These are phyloP conservation scores for Periconia macrospinosa DNA, from an alignment of 2,329 filamentous ascomycete genomes.

Conservation along the genomic window DNA sequence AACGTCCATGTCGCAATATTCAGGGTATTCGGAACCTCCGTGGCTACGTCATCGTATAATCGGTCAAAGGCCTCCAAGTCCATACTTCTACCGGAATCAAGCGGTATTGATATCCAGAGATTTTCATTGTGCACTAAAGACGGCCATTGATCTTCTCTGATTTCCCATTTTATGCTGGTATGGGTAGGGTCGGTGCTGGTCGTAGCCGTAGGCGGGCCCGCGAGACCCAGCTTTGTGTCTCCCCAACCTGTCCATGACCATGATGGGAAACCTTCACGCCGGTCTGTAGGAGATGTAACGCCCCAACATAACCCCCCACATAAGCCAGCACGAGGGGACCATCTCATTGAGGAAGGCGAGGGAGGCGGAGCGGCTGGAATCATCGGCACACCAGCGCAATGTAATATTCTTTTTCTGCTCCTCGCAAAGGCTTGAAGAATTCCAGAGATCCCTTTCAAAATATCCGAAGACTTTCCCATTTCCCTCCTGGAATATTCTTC, in stretches of 20 bases:
- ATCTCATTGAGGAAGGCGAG: neutral
- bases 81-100: neutral
- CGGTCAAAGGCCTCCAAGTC: neutral
- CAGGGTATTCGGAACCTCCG: neutral
- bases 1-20: neutral
- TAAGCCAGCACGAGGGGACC: no score
- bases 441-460: neutral
- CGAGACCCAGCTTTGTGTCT: no score
- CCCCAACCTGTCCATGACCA: neutral
- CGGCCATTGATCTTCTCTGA: no score
- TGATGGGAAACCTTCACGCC: neutral
- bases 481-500: neutral
- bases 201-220: no score
- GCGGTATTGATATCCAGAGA: neutral
- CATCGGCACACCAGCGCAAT: constrained; percentile 1
- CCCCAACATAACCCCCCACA: neutral
- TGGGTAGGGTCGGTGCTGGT: no score
- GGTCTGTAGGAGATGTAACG: neutral
- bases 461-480: neutral
- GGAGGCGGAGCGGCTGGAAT: neutral
- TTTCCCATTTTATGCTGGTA: no score
- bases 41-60: neutral
- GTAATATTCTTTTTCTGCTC: neutral
- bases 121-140: no score
- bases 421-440: neutral